A percentile compares a stretch with the other conserved stretches of the same genome.
phyloP scores from a whole-genome alignment of 2,329 filamentous ascomycete genomes.

The Albophoma yamanashiensis region DNA sequence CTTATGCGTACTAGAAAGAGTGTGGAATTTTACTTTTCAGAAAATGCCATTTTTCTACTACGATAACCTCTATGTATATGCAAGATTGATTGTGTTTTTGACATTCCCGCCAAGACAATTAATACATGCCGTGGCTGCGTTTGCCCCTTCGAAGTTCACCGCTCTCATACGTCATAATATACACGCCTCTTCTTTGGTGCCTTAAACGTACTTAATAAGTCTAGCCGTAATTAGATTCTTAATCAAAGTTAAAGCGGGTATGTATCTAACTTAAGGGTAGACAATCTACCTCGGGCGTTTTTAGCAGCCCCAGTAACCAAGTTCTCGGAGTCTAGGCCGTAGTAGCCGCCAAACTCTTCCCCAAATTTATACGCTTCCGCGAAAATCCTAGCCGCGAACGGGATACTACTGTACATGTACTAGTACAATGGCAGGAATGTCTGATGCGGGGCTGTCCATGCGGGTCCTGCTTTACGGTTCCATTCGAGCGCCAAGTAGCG shows the following conservation, averaged over 20 bases:
- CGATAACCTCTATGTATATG: too few species aligned
- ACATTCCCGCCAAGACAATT: too few species aligned
- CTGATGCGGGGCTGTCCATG: too few species aligned
- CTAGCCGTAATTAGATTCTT: neutral
- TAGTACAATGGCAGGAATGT: too few species aligned
- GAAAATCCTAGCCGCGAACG: constrained; percentile 5
- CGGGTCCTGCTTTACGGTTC: too few species aligned
- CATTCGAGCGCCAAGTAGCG: too few species aligned
- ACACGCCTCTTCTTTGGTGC: neutral
- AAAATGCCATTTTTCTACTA: too few species aligned
- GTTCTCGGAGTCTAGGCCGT: constrained; percentile 7
- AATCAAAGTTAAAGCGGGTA: neutral
- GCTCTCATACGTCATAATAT: neutral
- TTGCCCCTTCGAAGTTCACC: too few species aligned
- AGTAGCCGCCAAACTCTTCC: constrained; percentile 13
- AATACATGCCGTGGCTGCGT: too few species aligned
- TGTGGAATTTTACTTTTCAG: too few species aligned
- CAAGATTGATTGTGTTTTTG: too few species aligned
- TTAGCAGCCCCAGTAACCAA: constrained; percentile 10
- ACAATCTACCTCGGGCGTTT: constrained; percentile 9
- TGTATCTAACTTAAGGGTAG: constrained; percentile 8
- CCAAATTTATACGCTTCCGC: constrained; percentile 1
- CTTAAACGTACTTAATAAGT: neutral
- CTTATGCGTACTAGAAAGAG: too few species aligned
- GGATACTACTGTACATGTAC: constrained; percentile 5